phyloP scores from a whole-genome alignment of 306 rosid genomes.

The Adenanthera pavonina region DNA sequence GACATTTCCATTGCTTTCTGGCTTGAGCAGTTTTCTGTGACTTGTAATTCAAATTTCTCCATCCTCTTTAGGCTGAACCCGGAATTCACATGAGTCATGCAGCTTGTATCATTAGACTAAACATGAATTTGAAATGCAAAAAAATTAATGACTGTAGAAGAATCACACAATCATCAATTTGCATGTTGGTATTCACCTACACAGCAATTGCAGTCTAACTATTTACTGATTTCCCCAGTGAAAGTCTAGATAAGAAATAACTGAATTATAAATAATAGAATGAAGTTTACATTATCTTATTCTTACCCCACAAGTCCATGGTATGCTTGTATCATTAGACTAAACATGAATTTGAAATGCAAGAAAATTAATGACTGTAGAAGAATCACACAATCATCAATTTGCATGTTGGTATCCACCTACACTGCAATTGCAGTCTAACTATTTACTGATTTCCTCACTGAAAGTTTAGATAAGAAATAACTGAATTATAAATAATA shows the following conservation, averaged over 20 bases:
- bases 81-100: constrained; percentile 19
- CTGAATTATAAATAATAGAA: background rate
- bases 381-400: background rate
- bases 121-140: background rate
- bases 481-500: background rate
- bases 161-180: constrained; percentile 7
- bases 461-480: background rate
- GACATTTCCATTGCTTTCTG: constrained; percentile 14
- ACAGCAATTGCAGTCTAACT: constrained; percentile 8
- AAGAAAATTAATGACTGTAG: too few species aligned
- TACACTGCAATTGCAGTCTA: constrained; percentile 8
- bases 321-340: background rate
- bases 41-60: background rate
- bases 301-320: constrained; percentile 20
- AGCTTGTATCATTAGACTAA: constrained; percentile 28
- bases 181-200: background rate
- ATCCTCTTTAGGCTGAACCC: constrained; percentile 8
- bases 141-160: background rate
- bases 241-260: background rate
- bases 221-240: background rate
- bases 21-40: background rate
- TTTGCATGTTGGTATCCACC: background rate
- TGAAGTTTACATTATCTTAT: background rate
- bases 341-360: too few species aligned
- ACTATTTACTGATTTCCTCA: background rate